Conservation (phyloP, 805 yeast species). For the Priceomyces carsonii region DNA sequence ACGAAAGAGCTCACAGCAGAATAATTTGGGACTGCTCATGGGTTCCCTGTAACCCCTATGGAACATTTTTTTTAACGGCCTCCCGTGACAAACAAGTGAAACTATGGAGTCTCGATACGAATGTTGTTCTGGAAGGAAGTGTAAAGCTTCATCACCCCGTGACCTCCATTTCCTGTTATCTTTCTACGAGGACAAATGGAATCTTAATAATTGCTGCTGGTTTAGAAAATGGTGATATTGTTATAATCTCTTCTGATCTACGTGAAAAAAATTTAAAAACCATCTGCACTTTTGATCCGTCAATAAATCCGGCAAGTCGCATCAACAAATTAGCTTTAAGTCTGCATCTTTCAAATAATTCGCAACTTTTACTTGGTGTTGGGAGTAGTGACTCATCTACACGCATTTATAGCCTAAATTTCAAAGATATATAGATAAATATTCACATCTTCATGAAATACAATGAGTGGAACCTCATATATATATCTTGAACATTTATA, state of each 20-base stretch:
- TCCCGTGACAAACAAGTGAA: conserved; percentile 83
- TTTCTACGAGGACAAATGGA: conserved; percentile 24
- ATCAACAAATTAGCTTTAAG: conserved; percentile 65
- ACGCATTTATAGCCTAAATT: conserved; percentile 37
- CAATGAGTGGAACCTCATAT: too few species aligned
- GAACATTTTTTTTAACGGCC: conserved; percentile 67
- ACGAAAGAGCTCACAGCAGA: conserved; percentile 81
- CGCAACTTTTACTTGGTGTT: conserved; percentile 47
- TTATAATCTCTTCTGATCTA: conserved; percentile 39
- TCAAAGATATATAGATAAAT: too few species aligned
- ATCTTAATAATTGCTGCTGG: conserved; percentile 58
- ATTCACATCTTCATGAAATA: too few species aligned
- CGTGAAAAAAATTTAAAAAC: conserved; percentile 18
- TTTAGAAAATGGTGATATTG: conserved; percentile 64
- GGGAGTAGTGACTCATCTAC: conserved; percentile 69
- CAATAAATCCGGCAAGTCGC: conserved; percentile 59
- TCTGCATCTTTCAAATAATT: conserved; percentile 14
- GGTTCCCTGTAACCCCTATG: conserved; percentile 50
- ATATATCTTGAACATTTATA: too few species aligned
- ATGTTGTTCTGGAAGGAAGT: conserved; percentile 35
- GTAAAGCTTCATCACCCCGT: conserved; percentile 57
- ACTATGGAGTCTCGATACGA: conserved; percentile 58
- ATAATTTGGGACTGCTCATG: conserved; percentile 96
- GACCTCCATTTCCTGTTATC: conserved; percentile 63
- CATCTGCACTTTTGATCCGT: conserved; percentile 32